phyloP scores from a whole-genome alignment of 2,329 filamentous ascomycete genomes.

The Ceratocystis cacaofunesta region DNA sequence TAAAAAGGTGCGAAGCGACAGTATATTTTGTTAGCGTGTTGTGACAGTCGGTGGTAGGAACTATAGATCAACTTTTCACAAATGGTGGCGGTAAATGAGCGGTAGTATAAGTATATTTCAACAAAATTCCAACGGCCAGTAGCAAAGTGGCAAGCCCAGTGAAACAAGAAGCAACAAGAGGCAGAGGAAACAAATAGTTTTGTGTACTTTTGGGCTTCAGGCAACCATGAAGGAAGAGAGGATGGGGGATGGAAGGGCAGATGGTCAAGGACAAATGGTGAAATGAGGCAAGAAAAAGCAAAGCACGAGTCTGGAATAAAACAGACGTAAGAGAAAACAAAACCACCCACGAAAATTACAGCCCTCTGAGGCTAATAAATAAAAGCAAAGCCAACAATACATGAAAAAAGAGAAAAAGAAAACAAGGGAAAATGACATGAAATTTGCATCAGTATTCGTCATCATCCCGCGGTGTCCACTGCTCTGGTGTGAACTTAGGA shows the following conservation, averaged over 20 bases:
- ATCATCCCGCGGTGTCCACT: conserved; percentile 31
- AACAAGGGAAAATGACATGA: background rate
- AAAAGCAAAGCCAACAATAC: conserved; percentile 4
- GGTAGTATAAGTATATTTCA: background rate
- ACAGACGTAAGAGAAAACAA: conserved; percentile 2
- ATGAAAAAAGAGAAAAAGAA: background rate
- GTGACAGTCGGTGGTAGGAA: background rate
- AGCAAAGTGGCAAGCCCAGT: background rate
- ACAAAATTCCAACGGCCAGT: background rate
- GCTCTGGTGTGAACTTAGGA: conserved; percentile 35
- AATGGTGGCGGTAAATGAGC: background rate
- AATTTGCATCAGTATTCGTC: conserved; percentile 1
- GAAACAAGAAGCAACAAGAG: background rate
- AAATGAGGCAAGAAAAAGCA: background rate
- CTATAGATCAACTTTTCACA: background rate
- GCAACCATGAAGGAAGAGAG: background rate
- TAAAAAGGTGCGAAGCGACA: background rate
- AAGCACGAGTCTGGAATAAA: background rate
- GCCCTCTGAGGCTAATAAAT: no score
- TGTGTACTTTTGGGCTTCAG: background rate
- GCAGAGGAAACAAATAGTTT: background rate
- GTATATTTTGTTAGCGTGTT: no score
- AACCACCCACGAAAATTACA: background rate
- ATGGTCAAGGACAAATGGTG: background rate
- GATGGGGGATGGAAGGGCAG: no score